Evolutionary conservation across 2,329 filamentous ascomycete genomes (phyloP).

Genomic region (Sporothrix curviconia): DNA sequence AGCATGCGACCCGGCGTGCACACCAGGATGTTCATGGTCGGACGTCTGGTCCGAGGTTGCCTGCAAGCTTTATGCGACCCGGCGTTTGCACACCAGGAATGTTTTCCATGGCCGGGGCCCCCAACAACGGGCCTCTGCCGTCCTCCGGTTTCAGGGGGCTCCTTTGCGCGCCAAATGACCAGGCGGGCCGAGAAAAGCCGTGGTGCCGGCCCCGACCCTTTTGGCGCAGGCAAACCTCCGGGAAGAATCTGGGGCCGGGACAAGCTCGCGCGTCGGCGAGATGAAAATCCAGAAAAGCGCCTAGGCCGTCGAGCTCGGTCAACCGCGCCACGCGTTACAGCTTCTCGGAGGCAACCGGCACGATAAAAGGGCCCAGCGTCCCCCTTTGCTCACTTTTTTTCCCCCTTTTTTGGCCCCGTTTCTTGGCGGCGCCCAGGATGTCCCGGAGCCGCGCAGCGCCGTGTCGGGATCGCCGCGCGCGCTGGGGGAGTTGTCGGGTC

Average conservation of each 20-base stretch:
- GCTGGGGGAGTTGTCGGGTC: no score
- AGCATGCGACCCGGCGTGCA: constrained; percentile 90
- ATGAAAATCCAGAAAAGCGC: constrained; percentile 90
- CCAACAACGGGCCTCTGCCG: no score
- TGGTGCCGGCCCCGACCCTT: constrained; percentile 89
- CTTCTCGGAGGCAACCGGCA: constrained; percentile 89
- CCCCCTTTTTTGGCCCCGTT: constrained; percentile 93
- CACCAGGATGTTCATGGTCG: constrained; percentile 96
- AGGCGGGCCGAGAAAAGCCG: constrained; percentile 84
- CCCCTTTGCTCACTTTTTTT: no score
- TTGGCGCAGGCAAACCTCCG: constrained; percentile 81
- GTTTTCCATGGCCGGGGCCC: no score
- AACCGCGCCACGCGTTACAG: constrained; percentile 83
- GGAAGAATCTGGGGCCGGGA: constrained; percentile 97
- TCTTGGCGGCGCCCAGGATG: constrained; percentile 92
- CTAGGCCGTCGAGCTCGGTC: constrained; percentile 84
- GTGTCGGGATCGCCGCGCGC: constrained; percentile 80
- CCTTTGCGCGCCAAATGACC: no score
- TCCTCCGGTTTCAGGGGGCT: no score
- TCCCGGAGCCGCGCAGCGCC: constrained; percentile 78
- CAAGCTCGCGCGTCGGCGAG: constrained; percentile 86
- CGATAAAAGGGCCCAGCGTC: constrained; percentile 84
- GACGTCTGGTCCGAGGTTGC: no score
- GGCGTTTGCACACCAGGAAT: no score
- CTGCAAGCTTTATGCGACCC: no score